These are phyloP conservation scores for Ceratobasidium sp. DNA, from an alignment of 1,284 basidiomycete species.

Conservation along the genomic window DNA sequence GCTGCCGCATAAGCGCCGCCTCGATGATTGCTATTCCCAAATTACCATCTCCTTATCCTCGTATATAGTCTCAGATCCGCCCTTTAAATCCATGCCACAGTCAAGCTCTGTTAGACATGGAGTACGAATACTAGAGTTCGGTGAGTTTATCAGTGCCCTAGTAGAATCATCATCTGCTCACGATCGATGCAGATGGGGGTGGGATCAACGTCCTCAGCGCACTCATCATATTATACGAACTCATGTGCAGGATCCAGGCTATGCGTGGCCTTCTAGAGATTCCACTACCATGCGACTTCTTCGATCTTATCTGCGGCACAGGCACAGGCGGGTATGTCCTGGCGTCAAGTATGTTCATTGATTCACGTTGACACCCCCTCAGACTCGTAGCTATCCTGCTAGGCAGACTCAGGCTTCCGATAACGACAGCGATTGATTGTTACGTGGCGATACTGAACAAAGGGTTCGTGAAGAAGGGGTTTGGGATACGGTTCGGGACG, in stretches of 20 bases:
- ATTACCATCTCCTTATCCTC: too few relatives aligned
- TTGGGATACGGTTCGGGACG: neutral
- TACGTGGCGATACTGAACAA: constrained; percentile 48
- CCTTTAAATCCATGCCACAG: too few relatives aligned
- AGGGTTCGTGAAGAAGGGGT: constrained; percentile 19
- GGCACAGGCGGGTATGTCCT: constrained; percentile 48
- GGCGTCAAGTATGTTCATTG: neutral
- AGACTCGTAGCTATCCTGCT: constrained; percentile 53
- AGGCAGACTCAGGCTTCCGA: constrained; percentile 52
- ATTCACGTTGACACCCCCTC: neutral
- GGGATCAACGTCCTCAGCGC: too few relatives aligned
- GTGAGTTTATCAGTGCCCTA: too few relatives aligned
- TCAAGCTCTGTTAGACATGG: too few relatives aligned
- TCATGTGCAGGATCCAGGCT: constrained; percentile 14
- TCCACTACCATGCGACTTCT: constrained; percentile 50
- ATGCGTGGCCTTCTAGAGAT: neutral
- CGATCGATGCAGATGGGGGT: too few relatives aligned
- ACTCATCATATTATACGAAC: constrained; percentile 23
- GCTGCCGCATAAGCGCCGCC: too few relatives aligned
- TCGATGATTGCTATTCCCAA: too few relatives aligned
- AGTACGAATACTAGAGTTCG: too few relatives aligned
- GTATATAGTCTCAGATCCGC: too few relatives aligned
- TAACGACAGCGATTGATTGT: constrained; percentile 48
- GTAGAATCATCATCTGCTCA: too few relatives aligned
- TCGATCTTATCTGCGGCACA: constrained; percentile 54